Base-by-base conservation (phyloP, 176 grass and related monocot species). In the Ampelocalamus luodianensis region DNA sequence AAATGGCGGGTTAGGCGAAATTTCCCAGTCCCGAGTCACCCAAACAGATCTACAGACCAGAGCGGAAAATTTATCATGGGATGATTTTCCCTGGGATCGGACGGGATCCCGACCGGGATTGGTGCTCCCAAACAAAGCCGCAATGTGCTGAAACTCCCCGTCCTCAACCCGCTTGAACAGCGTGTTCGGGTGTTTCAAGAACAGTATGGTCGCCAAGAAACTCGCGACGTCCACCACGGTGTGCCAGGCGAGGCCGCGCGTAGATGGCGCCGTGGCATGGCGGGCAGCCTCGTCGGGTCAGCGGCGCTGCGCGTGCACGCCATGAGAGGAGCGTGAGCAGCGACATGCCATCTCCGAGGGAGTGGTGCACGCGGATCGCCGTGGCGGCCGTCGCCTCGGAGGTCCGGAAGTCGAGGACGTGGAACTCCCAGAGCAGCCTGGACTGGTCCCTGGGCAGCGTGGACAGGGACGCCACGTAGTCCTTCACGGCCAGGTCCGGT, bases 291-390 rank as follows among this genome's bases (percentile, higher is more conserved):
- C 13, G 54, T 70, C 51, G 91, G 93, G 77, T 98, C 87, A 45
- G 88, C 79, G 60, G 87, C 78, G 70, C 84, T 72, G 49, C 93
- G 90, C 16, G 91, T 95, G 89, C 93, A 95, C 4, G 96, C 85
- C 68, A 98, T 85, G 74, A 98, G 74, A 98, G 91, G n/a, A 98
- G 91, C 78, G 91, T 93, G 83, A 87, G 89, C 76, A 98, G 93
- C 69, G 96, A 98, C 87, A 88, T 93, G 85, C 96, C 96, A 54
- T 98, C 96, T 1, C 96, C 96, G 79, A 98, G 85, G 43, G 96
- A 98, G 73, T 98, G 96, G 82, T 95, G 91, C 68, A 88, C 75
- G 71, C 96, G 93, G 90, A 98, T 83, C 4, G 94, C 85, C 10
- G 68, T 38, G 15, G 87, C 86, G 24, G 96, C 83, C 4, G 67